Base-by-base conservation (phyloP, 805 yeast species). In the Suhomyces sp. region DNA sequence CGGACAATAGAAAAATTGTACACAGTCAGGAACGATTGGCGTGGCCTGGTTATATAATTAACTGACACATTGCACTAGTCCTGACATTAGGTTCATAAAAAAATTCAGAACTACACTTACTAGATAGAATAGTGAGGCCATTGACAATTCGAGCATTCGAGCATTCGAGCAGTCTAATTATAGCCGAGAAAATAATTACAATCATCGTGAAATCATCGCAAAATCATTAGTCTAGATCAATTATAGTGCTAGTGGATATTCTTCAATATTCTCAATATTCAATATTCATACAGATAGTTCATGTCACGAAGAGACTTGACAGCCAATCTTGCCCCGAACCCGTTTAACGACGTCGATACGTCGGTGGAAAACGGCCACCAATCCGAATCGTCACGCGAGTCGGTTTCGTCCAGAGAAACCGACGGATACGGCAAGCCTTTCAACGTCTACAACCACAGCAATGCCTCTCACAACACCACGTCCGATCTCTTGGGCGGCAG, bases 381-480 rank as follows among this genome's bases (percentile, higher is more conserved):
- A 6, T 36, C 44, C 13, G 26, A 48, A 13, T 35, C 42, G 53
- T 29, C 60, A 55, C 15, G 57, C 54, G 36, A 58, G 54, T 41
- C 61, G 51, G 40, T 52, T 46, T 40, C 55, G 57, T 33, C 57
- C 53, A 26, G 59, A 52, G 47, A 48, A n/a, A 53, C 54, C 51
- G 62, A 60, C 40, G 62, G 62, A 31, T 65, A 64, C 52, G 68
- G 69, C 12, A 64, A 66, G 42, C 76, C 78, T 24, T 76, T 68
- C 58, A 67, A 72, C 46, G 72, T 67, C 35, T 77, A 77, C 55
- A 68, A 71, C 26, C 33, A 31, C 24, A 22, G 27, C 42, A n/a
- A 22, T n/a, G 9, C 72, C 61, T 66, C 73, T 17, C 72, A 70
- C 50, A 75, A 74, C 22, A 74, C 79, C 3, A 60, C 70, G 3